Evolutionary conservation across 225 moss, liverwort and hornwort genomes (phyloP), one percentile per base, ranked within the genome.

Genomic region (Polytrichum commune): DNA sequence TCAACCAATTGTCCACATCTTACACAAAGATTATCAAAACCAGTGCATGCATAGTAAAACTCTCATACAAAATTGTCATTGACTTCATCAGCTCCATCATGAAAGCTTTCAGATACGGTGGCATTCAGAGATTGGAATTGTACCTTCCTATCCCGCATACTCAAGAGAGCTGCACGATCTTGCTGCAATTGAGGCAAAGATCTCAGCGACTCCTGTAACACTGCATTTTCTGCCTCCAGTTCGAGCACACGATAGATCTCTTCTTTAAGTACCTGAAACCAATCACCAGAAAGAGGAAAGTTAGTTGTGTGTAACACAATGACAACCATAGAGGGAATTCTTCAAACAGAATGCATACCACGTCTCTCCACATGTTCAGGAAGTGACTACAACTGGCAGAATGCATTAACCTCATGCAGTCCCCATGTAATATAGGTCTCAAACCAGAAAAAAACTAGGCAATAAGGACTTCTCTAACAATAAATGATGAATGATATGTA

Each of bases 161-260:
- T 88, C 74, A 94, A 58, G 5, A 92, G 82, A 56, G 92, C 82
- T 26, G 78, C 85, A 61, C 91, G 94, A 88, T 97, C 94, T 75
- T 94, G 85, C 72, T 92, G 88, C 67, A 97, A 83, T 71, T 97
- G 89, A 67, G 97, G 97, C 75, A 97, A 75, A 58, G 82, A 81
- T 75, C 92, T 85, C 64, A 97, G 84, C 57, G 97, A 94, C 69
- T 97, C 91, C 63, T 94, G 97, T 74, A 97, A 84, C 4, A 86
- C 91, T 19, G 92, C 87, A 89, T 97, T 97, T 73, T 97, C 97
- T 68, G 92, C 97, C 81, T 97, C 97, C 67, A 97, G 84, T 78
- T 97, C 97, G 24, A 97, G 86, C 25, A 90, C 87, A 68, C 94
- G 89, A 32, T 92, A 92, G 19, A 97, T 91, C 79, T 97, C 97